Base-by-base conservation (phyloP, 2,329 filamentous ascomycete species). In the Mycogone perniciosa region DNA sequence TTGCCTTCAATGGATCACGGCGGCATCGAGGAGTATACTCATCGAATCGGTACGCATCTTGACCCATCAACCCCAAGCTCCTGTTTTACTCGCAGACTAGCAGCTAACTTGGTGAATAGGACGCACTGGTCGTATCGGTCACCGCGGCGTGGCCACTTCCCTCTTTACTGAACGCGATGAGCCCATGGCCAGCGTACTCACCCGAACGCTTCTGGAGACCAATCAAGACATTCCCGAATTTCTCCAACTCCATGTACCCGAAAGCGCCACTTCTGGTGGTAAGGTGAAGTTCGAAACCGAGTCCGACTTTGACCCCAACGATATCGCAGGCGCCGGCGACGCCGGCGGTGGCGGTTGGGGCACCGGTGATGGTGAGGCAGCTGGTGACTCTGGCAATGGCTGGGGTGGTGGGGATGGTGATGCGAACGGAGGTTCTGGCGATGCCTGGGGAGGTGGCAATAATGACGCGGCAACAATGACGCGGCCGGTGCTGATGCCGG, bases 11-110 rank as follows among this genome's bases (percentile, higher is more conserved):
- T 76, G 40, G 74, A 82, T 1, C 79, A 92, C 59, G 90, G 89
- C n/a, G 92, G 91, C 2, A 95, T 96, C 50, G 84, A 88, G 44
- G 93, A 97, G 66, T 99, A 97, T 60, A 84, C 87, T 29, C 93
- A 99, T 64, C 89, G 93, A 9, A 97, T 97, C 64, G 93, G 87
- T 89, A 81, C 70, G 76, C 63, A 27, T 9, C 34, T 44, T 40
- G 27, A 5, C 5, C 27, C 30, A 26, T 39, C 13, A 11, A 39
- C 20, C 20, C 20, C 31, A 7, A 8, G 11, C 37, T 7, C 20
- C 27, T 37, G 6, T 29, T 7, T 38, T 7, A 8, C n/a, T 11
- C 6, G 43, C 7, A 31, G 31, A 44, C 27, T 30, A 26, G 3
- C 5, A 2, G 2, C 50, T 59, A 48, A 57, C 40, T 33, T 35